A percentile compares a stretch with the other conserved stretches of the same genome.
Evolutionary conservation across 495 filamentous ascomycete genomes (phyloP).

Genomic region (Neurospora sp.): DNA sequence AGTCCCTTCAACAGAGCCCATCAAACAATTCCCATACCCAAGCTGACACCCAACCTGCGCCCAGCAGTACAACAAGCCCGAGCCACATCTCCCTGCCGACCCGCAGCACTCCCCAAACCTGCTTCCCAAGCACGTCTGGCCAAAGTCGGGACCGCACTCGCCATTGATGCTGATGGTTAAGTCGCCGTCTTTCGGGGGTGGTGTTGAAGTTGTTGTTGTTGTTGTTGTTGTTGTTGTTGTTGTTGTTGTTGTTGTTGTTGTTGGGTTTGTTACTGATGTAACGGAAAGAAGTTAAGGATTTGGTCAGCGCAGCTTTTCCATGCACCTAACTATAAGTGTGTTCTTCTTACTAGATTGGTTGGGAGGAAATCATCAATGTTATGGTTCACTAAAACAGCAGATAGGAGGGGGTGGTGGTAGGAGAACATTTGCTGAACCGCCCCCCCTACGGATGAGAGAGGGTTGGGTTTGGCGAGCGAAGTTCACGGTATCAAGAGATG

Average conservation of each 20-base stretch:
- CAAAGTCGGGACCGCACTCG: constrained; percentile 9
- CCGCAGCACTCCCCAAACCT: constrained; percentile 30
- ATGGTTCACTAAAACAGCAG: background rate
- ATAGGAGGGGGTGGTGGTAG: background rate
- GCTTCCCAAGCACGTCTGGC: constrained; percentile 27
- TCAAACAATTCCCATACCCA: constrained; percentile 17
- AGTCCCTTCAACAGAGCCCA: background rate
- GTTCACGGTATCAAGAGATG: background rate
- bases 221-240: background rate
- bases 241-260: background rate
- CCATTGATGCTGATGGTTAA: constrained; percentile 11
- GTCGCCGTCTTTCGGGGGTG: background rate
- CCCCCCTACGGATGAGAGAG: background rate
- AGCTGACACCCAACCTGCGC: constrained; percentile 18
- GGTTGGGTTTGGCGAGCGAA: background rate
- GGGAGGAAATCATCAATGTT: background rate
- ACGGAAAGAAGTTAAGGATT: background rate
- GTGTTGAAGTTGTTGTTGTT: too few relatives aligned
- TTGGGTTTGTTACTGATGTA: background rate
- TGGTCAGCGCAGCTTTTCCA: background rate
- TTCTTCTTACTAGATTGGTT: background rate
- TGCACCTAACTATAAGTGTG: background rate
- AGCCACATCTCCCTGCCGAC: constrained; percentile 18
- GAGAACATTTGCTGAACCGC: background rate
- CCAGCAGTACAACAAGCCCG: constrained; percentile 15